Evolutionary conservation across 208 protist genomes (phyloP), one percentile per base, ranked within the genome.

Genomic region (Trypanosoma caninum): DNA sequence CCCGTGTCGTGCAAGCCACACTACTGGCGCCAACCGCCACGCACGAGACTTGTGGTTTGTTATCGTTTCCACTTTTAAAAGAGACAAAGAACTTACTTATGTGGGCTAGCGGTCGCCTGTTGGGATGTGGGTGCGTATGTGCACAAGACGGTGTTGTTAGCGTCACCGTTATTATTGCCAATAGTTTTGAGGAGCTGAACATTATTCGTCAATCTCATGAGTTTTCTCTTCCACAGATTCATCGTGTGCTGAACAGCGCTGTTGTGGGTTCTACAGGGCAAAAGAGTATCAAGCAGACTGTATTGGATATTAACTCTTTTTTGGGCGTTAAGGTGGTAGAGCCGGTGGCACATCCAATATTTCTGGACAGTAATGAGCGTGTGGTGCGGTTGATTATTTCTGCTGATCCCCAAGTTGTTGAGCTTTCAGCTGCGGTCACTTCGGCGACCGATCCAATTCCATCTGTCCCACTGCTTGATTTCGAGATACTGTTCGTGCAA

Each of bases 161-260:
- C 48, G 74, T 87, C 20, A 90, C 82, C 27, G 37, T 92, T 35
- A 42, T 94, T 22, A 46, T 94, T 11, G 84, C 83, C 14, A 84
- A 73, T 3, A 82, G 76, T 25, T 94, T 82, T 65, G 84, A 92
- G 69, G 80, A 89, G 72, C 73, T 88, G 30, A 77, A 82, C 42
- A 30, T 85, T 27, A 80, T 91, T 40, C 68, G 58, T 33, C 62
- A 78, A 35, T 71, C 59, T 11, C 64, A 65, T 34, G 56, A 79
- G 58, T 78, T 89, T 53, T 69, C 76, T 14, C 72, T 87, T 0
- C 76, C 74, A 14, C 84, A 82, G 51, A 72, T 87, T 3, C 76
- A 80, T n/a, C 81, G 87, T 23, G 65, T 84, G 31, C 58, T 94
- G 14, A 72, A 60, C 59, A 64, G 50, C 31, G n/a, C 31, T 25